Evolutionary conservation across 1,284 basidiomycete genomes (phyloP).

Genomic region (Apiotrichum gracile): DNA sequence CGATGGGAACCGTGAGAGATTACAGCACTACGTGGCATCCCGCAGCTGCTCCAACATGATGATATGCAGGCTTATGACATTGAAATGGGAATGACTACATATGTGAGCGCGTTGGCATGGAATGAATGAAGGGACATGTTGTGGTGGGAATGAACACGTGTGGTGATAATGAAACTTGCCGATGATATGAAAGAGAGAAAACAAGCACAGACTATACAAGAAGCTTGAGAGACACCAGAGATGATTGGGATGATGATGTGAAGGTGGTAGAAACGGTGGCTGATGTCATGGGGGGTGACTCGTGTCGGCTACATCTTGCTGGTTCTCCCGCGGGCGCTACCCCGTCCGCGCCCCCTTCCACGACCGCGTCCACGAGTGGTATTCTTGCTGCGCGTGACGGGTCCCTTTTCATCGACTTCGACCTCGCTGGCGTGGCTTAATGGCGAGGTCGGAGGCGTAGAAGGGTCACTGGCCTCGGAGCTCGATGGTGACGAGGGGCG

Average conservation of each 20-base stretch:
- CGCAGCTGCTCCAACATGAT: too few species aligned
- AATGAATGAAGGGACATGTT: background rate
- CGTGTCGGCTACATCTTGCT: slow-evolving; percentile 7
- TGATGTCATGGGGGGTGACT: background rate
- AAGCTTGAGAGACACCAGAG: too few species aligned
- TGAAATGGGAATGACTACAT: background rate
- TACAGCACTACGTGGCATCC: too few species aligned
- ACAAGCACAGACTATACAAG: too few species aligned
- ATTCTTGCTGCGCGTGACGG: background rate
- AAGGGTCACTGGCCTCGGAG: slow-evolving; percentile 1
- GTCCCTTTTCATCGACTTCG: background rate
- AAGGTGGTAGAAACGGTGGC: background rate
- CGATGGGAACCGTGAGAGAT: too few species aligned
- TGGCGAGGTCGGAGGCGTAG: slow-evolving; percentile 10
- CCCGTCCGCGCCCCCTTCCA: background rate
- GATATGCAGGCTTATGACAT: background rate
- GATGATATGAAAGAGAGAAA: background rate
- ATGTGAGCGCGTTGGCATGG: background rate
- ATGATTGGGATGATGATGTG: too few species aligned
- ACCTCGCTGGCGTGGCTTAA: slow-evolving; percentile 6
- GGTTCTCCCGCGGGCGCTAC: background rate
- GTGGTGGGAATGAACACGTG: background rate
- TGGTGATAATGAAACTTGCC: background rate
- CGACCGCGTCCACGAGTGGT: background rate
- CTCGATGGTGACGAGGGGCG: background rate